Evolutionary conservation across 1,284 basidiomycete species (phyloP), one percentile per base, ranked within the genome.

Genomic region (Lentinula novae-zelandiae): DNA sequence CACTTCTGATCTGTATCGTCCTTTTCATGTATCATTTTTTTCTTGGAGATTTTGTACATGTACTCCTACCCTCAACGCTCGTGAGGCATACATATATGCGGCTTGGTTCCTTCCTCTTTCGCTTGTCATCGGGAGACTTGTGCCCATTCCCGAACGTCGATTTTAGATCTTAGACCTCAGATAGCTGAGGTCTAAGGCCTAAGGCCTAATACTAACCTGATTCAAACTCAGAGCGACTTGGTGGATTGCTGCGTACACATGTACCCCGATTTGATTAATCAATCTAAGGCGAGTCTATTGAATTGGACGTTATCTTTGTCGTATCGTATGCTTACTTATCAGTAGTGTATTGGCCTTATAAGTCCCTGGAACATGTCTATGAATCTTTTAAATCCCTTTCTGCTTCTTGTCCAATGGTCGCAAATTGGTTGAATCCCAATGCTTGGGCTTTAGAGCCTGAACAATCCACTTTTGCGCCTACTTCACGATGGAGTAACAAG

Each of bases 401-500:
- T 42, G 12, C 27, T 3, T 3, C 38, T 7, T 7, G 5, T 9
- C 42, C 22, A n/a, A 56, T 56, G 54, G 57, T 51, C 31, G 53
- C 53, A 38, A 20, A 34, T 13, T 61, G 60, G 60, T 40, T 61
- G 9, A 61, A 61, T 31, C 60, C 54, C 34, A 53, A 36, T 40
- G 40, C 60, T 33, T 61, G 60, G 60, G 54, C 39, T 39, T 44
- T 61, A n/a, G 54, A 61, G 17, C 60, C 60, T n/a, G 60, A 44
- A 36, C 31, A 48, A 8, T 61, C 60, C 5, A 61, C 53, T 6
- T 56, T 61, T 7, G 60, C 60, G 12, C 60, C 60, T 3, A 56
- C 60, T 27, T 61, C 60, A 34, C 74, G 73, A 62, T 83, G 81
- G 79, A 82, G 78, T 61, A 85, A 85, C 70, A 78, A 77, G 67